These are phyloP conservation scores for Forsythia suspensa DNA, from an alignment of 257 asterid species.

Conservation along the genomic window DNA sequence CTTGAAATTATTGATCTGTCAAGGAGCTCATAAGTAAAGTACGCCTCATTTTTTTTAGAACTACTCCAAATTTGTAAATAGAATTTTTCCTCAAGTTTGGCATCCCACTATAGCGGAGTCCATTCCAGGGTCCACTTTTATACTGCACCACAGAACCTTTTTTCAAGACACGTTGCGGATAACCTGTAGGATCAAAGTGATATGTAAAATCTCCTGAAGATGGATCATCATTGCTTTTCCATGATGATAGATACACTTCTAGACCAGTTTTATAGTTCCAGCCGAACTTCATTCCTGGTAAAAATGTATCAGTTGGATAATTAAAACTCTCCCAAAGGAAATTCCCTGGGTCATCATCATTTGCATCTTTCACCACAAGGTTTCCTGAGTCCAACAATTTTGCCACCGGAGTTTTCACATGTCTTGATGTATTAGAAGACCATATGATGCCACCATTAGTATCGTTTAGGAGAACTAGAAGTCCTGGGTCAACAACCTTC, in stretches of 20 bases:
- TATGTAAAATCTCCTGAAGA: slow-evolving; percentile 31
- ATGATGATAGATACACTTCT: slow-evolving; percentile 24
- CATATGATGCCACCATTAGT: slow-evolving; percentile 6
- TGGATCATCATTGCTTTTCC: slow-evolving; percentile 43
- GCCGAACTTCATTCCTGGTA: slow-evolving; percentile 29
- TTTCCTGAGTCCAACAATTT: slow-evolving; percentile 26
- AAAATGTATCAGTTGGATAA: slow-evolving; percentile 25
- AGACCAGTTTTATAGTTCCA: slow-evolving; percentile 26
- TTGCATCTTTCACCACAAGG: slow-evolving; percentile 28
- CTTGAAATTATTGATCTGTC: slow-evolving; percentile 25
- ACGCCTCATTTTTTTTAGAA: slow-evolving; percentile 21
- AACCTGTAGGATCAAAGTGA: slow-evolving; percentile 28
- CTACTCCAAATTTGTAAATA: background rate
- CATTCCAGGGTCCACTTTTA: slow-evolving; percentile 57
- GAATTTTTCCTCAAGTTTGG: slow-evolving; percentile 1
- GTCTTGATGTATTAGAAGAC: slow-evolving; percentile 7
- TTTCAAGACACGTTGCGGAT: slow-evolving; percentile 26
- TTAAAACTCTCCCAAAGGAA: slow-evolving; percentile 34
- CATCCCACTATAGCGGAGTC: slow-evolving; percentile 41
- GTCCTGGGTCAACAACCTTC: background rate
- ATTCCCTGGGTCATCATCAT: background rate
- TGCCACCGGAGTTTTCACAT: background rate
- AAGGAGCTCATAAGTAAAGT: slow-evolving; percentile 22
- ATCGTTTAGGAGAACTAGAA: background rate
- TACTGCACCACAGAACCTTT: background rate